These are phyloP conservation scores for Davidsoniella virescens DNA, from an alignment of 2,329 filamentous ascomycete genomes.

Conservation along the genomic window DNA sequence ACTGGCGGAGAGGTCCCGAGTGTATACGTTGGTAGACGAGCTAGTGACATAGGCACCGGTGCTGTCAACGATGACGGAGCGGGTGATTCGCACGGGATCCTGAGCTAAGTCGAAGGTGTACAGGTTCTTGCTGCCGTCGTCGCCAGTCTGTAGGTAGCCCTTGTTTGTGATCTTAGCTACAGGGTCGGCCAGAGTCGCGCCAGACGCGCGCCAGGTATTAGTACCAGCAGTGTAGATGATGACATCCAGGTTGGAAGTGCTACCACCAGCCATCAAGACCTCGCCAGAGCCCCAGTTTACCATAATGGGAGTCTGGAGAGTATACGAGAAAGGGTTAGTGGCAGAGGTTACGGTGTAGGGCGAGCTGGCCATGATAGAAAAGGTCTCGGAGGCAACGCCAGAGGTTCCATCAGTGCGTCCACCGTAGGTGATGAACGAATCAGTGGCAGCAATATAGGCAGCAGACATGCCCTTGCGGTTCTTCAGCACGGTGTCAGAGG, in stretches of 20 bases:
- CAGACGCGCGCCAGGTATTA: constrained; percentile 49
- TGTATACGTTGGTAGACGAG: constrained; percentile 25
- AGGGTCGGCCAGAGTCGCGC: constrained; percentile 43
- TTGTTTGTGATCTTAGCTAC: constrained; percentile 44
- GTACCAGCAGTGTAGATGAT: constrained; percentile 50
- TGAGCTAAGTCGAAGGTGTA: constrained; percentile 61
- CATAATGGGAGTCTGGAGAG: constrained; percentile 40
- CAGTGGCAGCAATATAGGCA: constrained; percentile 52
- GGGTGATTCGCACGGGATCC: constrained; percentile 59
- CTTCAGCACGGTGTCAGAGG: constrained; percentile 36
- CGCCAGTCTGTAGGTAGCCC: constrained; percentile 49
- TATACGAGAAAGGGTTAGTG: constrained; percentile 12
- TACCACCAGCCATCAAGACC: constrained; percentile 60
- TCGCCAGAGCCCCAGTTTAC: constrained; percentile 56
- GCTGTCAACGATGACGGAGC: constrained; percentile 48
- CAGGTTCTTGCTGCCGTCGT: constrained; percentile 63
- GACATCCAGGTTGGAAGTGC: constrained; percentile 42
- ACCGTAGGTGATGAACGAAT: constrained; percentile 65
- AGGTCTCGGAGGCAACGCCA: constrained; percentile 54
- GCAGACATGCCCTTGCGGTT: constrained; percentile 61
- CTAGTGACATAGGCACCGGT: constrained; percentile 37
- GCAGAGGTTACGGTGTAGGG: constrained; percentile 43
- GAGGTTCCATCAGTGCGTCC: constrained; percentile 48
- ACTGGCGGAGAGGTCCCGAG: constrained; percentile 31
- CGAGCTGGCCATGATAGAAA: constrained; percentile 48